Base-by-base conservation (phyloP, 495 filamentous ascomycete species). In the Margaritispora aquatica region DNA sequence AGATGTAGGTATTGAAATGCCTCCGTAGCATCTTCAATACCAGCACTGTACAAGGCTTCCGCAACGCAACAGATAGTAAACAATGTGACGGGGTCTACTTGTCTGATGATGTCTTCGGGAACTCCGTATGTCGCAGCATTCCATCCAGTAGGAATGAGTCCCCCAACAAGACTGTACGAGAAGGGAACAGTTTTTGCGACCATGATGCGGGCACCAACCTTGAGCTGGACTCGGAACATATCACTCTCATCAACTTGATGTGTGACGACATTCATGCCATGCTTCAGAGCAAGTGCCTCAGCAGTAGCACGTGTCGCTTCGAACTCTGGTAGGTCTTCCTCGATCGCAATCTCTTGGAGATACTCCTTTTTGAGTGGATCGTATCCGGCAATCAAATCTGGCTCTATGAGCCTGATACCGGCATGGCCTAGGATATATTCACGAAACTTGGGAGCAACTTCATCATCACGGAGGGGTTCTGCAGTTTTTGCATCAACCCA, bases 1-100 rank as follows among this genome's bases (percentile, higher is more conserved):
- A 97, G 80, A 70, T 98, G 94, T 57, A 97, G 90, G 66, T 98
- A 96, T 76, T 96, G 89, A 82, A 97, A 98, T 74, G 97, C 95
- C 74, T 98, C 94, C 67, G 96, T 96, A 17, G 94, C 92, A 71
- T 98, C 93, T 15, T 90, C 96, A 69, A 98, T 92, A 83, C 94
- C 94, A 48, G 92, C 83, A 0, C 88, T 83, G 27, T 96, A 80
- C 47, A 98, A 84, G 8, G 92, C 80, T 72, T 98, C 94, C 2
- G 85, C 89, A 23, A 89, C 90, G 57, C 89, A 90, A 57, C 96
- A 89, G 36, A 98, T 85, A 20, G 96, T 89, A 66, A 86, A 97
- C 38, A 98, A 78, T 1, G 94, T 96, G 48, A 96, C 89, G 2
- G 91, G 91, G 64, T 98, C 94, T 52, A 98, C 94, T 71, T 96